Evolutionary conservation across 306 rosid genomes (phyloP), one percentile per base, ranked within the genome.

Genomic region (Cucumis hystrix): DNA sequence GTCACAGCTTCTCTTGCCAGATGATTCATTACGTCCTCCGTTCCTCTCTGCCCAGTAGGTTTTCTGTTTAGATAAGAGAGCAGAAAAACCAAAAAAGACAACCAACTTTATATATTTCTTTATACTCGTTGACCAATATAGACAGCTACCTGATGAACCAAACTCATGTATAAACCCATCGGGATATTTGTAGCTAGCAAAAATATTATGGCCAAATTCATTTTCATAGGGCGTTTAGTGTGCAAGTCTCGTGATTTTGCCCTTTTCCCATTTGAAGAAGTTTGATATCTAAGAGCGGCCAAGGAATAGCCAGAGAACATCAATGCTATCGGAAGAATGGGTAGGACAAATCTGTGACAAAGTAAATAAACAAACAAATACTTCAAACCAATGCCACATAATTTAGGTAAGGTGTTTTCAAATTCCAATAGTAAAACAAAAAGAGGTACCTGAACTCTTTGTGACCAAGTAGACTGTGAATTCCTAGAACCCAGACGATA

Each of bases 131-230:
- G 16, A 4, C 13, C 25, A 54, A 37, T 16, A 74, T 51, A 39
- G 51, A 73, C 13, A 35, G 17, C 3, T 79, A 95, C 98, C 97
- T 95, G 98, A 88, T 95, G 98, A 85, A 88, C 91, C 93, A 92
- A 80, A 86, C 97, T 90, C 98, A 95, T 95, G 82, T 95, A 95
- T 74, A 90, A 74, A 61, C 97, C 91, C 98, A 95, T 90, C 62
- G 97, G 97, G 81, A 95, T 73, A 79, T 92, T 95, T 84, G 97
- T 90, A 57, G 85, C 91, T 17, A 92, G 90, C 91, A 95, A 90
- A 84, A 92, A 87, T 25, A 95, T 54, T 78, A 89, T 51, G 54
- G 96, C 83, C 79, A 81, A 21, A 75, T 3, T 77, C 83, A 88
- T 74, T 85, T 86, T 91, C 78, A 81, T 58, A 43, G 91, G 71